Evolutionary conservation across 768 basidiomycete genomes (phyloP), one percentile per base, ranked within the genome.

Genomic region (Tephrocybe sp.): DNA sequence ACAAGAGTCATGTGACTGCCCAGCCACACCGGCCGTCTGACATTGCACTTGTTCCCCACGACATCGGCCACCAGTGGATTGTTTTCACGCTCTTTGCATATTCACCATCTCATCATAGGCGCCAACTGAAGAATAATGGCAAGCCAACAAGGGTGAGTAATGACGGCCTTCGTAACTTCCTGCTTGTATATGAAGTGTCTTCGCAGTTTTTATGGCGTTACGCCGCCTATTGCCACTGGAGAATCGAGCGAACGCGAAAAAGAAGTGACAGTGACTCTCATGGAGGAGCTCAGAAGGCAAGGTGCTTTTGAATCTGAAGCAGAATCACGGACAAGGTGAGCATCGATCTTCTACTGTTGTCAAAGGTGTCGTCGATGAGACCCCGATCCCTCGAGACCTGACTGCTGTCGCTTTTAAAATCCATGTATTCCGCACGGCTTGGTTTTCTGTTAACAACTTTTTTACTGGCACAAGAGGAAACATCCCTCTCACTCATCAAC

Each of bases 241-340:
- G 85, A 88, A 57, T 93, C 91, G 16, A 89, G 68, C 42, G 77
- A 82, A 52, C 77, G 84, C 59, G 91, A 93, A 70, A 86, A 84
- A 65, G 87, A 89, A 66, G 88, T 93, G 18, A 92, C 90, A 0
- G 61, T 74, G 15, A 87, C 89, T 5, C 73, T 99, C 45, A 91
- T 97, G 88, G 85, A 91, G 49, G 95, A 99, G 67, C 78, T 99
- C 25, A 78, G 83, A 61, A 73, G 80, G 39, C 86, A 95, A 61
- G 86, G 88, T 49, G 86, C 86, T 2, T 95, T 97, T 67, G 95
- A 97, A 70, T 83, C 77, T 39, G 89, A 92, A 53, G 86, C 91
- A 46, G 94, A 97, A 67, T 77, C 90, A 22, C 80, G 87, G 67
- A 86, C 81, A 54, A 85, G 95, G 95, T 97, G 64, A 72, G 88